Base-by-base conservation (phyloP, 805 yeast species). In the Torulaspora delbrueckii region DNA sequence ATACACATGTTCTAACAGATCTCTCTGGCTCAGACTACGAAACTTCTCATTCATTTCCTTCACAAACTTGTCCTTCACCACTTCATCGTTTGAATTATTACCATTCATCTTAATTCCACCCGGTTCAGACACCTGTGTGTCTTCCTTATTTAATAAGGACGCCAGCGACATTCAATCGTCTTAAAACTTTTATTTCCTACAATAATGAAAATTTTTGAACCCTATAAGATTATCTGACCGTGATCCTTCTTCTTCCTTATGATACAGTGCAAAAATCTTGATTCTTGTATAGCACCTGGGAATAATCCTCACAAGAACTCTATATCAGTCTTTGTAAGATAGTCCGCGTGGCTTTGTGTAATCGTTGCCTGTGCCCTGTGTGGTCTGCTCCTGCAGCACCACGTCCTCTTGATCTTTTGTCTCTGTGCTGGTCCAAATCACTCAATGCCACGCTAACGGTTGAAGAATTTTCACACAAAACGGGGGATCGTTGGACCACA, bases 131-230 rank as follows among this genome's bases (percentile, higher is more conserved):
- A 37, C 39, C 27, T 40, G 35, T 6, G 48, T 46, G 33, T 52
- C 55, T 28, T 62, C 65, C 23, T 56, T 54, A 46, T 62, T 62
- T 35, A 62, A 40, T 38, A 62, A 39, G n/a, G 58, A 54, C 37
- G 63, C 57, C 48, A 62, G 50, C 31, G 67, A 62, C 65, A 60
- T 62, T n/a, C 43, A 31, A 32, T 23, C 36, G 12, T 18, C 14
- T 31, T 22, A 13, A 31, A 27, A 33, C 23, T 26, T 19, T 27
- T 26, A 5, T n/a, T 26, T 13, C 30, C n/a, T 19, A 19, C 22
- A 9, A 26, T 26, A n/a, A 10, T 26, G 30, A 26, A 26, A 26
- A 26, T 26, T 26, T 26, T 26, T 26, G 30, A 26, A 26, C 30
- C n/a, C 12, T 26, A 18, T 14, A 10, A 14, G 19, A 14, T 18